Percentiles rank a stretch among this genome's conserved stretches.
phyloP scores from a whole-genome alignment of 1,284 basidiomycete species.

The Melampsora americana region DNA sequence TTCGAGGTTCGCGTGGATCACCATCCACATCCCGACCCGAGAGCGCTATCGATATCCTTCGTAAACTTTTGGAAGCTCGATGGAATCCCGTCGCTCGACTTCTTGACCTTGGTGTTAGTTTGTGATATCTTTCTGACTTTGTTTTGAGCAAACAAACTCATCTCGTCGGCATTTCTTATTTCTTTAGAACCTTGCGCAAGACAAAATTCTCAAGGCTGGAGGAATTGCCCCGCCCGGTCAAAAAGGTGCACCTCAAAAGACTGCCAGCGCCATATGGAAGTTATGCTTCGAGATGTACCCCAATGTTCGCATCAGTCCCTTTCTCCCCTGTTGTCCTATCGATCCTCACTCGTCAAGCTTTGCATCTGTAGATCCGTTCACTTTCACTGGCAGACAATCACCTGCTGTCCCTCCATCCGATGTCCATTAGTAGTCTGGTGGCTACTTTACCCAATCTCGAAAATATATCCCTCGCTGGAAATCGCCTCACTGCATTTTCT shows the following conservation, averaged over 20 bases:
- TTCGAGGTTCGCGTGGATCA: not conserved
- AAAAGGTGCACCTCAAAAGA: conserved; percentile 62
- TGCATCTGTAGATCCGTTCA: conserved; percentile 54
- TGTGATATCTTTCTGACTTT: not conserved
- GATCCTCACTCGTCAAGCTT: conserved; percentile 64
- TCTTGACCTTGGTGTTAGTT: conserved; percentile 30
- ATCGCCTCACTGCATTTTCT: conserved; percentile 25
- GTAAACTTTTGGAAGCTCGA: conserved; percentile 34
- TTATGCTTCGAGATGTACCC: conserved; percentile 73
- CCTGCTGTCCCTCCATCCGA: conserved; percentile 23
- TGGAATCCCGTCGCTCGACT: conserved; percentile 41
- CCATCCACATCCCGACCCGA: conserved; percentile 1
- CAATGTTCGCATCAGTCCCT: conserved; percentile 46
- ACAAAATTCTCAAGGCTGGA: conserved; percentile 67
- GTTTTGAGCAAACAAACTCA: not conserved
- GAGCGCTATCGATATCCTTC: conserved; percentile 36
- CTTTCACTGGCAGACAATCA: conserved; percentile 37
- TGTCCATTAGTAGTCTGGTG: conserved; percentile 28
- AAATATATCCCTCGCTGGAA: conserved; percentile 34
- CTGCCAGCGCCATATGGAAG: conserved; percentile 79
- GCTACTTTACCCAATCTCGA: conserved; percentile 61
- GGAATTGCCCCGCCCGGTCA: conserved; percentile 67
- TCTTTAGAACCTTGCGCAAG: conserved; percentile 63
- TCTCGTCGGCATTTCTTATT: not conserved
- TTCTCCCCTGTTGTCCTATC: conserved; percentile 58